These are phyloP conservation scores for Ustilago xerochloae DNA, from an alignment of 1,284 basidiomycete species.

Conservation along the genomic window DNA sequence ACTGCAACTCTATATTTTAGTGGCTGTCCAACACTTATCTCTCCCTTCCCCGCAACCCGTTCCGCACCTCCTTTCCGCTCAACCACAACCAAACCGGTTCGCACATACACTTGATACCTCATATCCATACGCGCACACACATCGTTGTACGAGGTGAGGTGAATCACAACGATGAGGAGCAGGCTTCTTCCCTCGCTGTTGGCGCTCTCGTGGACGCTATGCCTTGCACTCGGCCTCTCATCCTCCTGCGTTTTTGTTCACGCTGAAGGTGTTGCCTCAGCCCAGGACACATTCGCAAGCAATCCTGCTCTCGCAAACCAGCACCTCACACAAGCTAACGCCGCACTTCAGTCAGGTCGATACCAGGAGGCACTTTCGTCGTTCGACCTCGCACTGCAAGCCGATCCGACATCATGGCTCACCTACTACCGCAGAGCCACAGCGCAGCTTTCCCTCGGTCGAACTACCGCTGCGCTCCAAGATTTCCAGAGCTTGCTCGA, in stretches of 20 bases:
- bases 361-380: slow-evolving; percentile 57
- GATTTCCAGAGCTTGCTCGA: slow-evolving; percentile 57
- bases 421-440: slow-evolving; percentile 66
- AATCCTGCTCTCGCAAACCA: slow-evolving; percentile 32
- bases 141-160: not conserved
- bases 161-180: slow-evolving; percentile 21
- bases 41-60: not conserved
- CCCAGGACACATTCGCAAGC: slow-evolving; percentile 14
- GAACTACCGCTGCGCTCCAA: slow-evolving; percentile 58
- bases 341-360: slow-evolving; percentile 53
- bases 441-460: slow-evolving; percentile 64
- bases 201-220: slow-evolving; percentile 43
- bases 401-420: slow-evolving; percentile 58
- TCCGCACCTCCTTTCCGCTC: not conserved
- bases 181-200: slow-evolving; percentile 35
- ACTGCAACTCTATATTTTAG: not conserved
- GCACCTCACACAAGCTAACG: slow-evolving; percentile 54
- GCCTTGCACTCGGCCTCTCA: slow-evolving; percentile 29
- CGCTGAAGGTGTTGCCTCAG: slow-evolving; percentile 11
- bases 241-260: slow-evolving; percentile 22
- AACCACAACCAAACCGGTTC: not conserved
- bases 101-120: not conserved
- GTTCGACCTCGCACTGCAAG: slow-evolving; percentile 57
- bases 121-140: too few relatives aligned
- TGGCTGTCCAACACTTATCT: not conserved